Evolutionary conservation across 257 asterid genomes (phyloP).

Genomic region (Ajuga chamaepitys): DNA sequence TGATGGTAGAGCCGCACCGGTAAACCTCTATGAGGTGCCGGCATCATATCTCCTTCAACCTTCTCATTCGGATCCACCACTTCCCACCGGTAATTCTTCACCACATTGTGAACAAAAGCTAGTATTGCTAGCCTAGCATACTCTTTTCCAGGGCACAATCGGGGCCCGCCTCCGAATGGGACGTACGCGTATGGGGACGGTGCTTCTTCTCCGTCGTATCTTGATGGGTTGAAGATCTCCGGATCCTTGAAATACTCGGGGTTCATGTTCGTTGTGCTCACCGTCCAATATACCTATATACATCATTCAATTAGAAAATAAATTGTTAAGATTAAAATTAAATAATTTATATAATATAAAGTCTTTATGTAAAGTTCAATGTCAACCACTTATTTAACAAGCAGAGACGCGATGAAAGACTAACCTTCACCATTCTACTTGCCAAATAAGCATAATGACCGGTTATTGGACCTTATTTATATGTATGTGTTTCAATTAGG

Average conservation of each 20-base stretch:
- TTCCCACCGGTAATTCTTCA: conserved; percentile 52
- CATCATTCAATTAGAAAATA: no score
- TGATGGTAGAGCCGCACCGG: conserved; percentile 38
- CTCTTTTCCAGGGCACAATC: conserved; percentile 77
- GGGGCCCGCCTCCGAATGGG: conserved; percentile 77
- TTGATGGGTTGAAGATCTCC: conserved; percentile 49
- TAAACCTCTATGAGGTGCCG: conserved; percentile 58
- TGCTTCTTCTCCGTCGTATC: conserved; percentile 39
- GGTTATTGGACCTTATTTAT: no score
- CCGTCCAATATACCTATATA: conserved; percentile 63
- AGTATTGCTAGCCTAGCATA: conserved; percentile 61
- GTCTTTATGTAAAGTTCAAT: no score
- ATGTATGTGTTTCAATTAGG: no score
- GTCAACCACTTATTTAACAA: no score
- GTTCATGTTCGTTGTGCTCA: conserved; percentile 49
- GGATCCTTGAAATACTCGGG: conserved; percentile 49
- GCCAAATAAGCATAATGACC: no score
- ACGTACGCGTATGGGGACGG: conserved; percentile 45
- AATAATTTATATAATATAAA: no score
- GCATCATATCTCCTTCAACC: conserved; percentile 78
- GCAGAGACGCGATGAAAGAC: no score
- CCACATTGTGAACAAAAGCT: conserved; percentile 49
- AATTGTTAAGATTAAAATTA: no score
- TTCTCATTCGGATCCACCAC: conserved; percentile 52
- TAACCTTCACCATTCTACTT: no score